These are phyloP conservation scores for Setaria italica DNA, from an alignment of 202 grass and related monocot species.

Conservation along the genomic window DNA sequence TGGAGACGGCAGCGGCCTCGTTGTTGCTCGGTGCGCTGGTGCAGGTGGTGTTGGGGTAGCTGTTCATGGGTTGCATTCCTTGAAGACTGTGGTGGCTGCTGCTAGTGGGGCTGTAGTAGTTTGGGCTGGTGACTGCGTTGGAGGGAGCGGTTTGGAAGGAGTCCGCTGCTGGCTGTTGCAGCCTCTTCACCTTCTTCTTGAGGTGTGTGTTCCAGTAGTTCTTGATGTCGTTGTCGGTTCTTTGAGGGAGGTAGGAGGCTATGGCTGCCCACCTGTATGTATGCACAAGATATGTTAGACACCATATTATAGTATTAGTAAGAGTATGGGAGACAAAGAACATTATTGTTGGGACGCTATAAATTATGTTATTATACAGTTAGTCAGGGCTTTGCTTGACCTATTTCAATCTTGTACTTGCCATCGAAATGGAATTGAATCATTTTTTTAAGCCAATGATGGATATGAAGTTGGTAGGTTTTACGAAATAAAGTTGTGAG, in stretches of 20 bases:
- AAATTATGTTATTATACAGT: background rate
- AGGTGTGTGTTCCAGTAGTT: slow-evolving; percentile 81
- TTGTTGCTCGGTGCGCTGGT: slow-evolving; percentile 9
- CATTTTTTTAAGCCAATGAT: background rate
- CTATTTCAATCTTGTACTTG: background rate
- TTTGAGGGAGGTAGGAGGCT: slow-evolving; percentile 67
- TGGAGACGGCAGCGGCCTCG: slow-evolving; percentile 12
- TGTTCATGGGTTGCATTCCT: slow-evolving; percentile 30
- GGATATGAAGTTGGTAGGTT: background rate
- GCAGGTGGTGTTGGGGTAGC: slow-evolving; percentile 12
- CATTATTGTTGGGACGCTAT: background rate
- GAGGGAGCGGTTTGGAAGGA: slow-evolving; percentile 36
- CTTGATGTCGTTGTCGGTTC: slow-evolving; percentile 73
- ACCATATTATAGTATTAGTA: background rate
- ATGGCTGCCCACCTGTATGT: slow-evolving; percentile 70
- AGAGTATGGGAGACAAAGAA: background rate
- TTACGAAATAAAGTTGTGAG: background rate
- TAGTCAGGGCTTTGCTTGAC: background rate
- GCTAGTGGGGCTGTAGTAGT: slow-evolving; percentile 45
- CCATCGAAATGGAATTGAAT: background rate
- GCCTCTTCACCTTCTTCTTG: slow-evolving; percentile 72
- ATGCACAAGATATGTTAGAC: background rate
- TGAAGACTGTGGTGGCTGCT: slow-evolving; percentile 44
- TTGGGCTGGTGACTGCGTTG: slow-evolving; percentile 40
- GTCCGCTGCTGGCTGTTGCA: slow-evolving; percentile 46